Percentiles rank a stretch among this genome's conserved stretches.
Evolutionary conservation across 2,329 filamentous ascomycete genomes (phyloP).

Genomic region (Pseudogymnoascus sp.): DNA sequence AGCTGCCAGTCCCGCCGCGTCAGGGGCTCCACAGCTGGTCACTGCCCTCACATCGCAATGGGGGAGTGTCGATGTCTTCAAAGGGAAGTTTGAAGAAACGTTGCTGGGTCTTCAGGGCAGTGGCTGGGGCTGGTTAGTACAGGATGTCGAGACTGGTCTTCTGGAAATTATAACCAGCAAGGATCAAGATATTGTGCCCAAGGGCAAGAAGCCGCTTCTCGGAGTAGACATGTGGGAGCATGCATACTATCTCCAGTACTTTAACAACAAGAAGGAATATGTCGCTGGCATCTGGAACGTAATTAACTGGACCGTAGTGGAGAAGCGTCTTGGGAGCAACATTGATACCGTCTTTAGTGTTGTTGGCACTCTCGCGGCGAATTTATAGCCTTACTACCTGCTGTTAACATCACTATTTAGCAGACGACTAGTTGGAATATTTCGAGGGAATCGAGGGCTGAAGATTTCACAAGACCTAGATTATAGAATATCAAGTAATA

Average conservation of each 20-base stretch:
- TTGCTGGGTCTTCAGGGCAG: slow-evolving; percentile 72
- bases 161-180: slow-evolving; percentile 74
- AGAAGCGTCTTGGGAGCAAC: slow-evolving; percentile 50
- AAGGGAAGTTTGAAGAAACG: slow-evolving; percentile 55
- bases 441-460: background rate
- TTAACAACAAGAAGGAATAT: slow-evolving; percentile 69
- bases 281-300: slow-evolving; percentile 71
- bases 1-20: slow-evolving; percentile 46
- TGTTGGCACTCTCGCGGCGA: slow-evolving; percentile 2
- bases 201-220: slow-evolving; percentile 59
- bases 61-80: slow-evolving; percentile 61
- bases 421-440: background rate
- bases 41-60: slow-evolving; percentile 58
- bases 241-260: slow-evolving; percentile 81
- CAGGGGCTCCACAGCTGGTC: slow-evolving; percentile 47
- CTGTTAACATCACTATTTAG: background rate
- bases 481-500: background rate
- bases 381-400: background rate
- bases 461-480: background rate
- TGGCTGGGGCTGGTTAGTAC: slow-evolving; percentile 83
- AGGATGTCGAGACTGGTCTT: slow-evolving; percentile 48
- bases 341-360: slow-evolving; percentile 30
- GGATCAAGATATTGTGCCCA: slow-evolving; percentile 72
- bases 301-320: slow-evolving; percentile 68
- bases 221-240: slow-evolving; percentile 93